phyloP scores from a whole-genome alignment of 192 early-diverging fungal species.

The Coemansia sp. region DNA sequence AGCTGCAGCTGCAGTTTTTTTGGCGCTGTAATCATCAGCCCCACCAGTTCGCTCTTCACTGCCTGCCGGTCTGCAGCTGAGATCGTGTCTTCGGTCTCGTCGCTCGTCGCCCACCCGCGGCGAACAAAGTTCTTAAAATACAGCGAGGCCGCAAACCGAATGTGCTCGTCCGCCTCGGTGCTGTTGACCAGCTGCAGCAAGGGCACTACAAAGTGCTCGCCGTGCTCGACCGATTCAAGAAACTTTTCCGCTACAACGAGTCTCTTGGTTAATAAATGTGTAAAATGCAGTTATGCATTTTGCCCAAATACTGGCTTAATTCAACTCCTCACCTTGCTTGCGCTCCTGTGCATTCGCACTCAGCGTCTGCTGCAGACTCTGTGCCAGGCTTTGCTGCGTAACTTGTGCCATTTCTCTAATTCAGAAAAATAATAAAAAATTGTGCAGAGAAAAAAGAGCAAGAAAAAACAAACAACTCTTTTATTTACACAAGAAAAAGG shows the following conservation, averaged over 20 bases:
- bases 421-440: background rate
- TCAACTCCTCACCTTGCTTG: constrained; percentile 38
- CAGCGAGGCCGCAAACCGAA: constrained; percentile 79
- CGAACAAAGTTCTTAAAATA: constrained; percentile 98
- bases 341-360: constrained; percentile 47
- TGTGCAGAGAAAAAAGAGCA: background rate
- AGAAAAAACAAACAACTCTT: constrained; percentile 6
- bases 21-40: constrained; percentile 81
- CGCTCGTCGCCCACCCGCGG: constrained; percentile 70
- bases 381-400: constrained; percentile 32
- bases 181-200: constrained; percentile 76
- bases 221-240: constrained; percentile 57
- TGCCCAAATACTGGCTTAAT: background rate
- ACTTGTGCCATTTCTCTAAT: constrained; percentile 3
- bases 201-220: constrained; percentile 66
- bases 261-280: background rate
- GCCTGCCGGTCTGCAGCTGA: constrained; percentile 65
- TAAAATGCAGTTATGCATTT: background rate
- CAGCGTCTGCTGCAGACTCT: constrained; percentile 53
- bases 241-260: constrained; percentile 58
- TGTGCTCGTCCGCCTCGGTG: constrained; percentile 57
- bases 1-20: constrained; percentile 82
- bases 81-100: constrained; percentile 40
- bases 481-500: constrained; percentile 4
- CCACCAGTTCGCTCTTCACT: constrained; percentile 84